phyloP scores from a whole-genome alignment of 176 grass and related monocot genomes.

The Aegilops bicornis region DNA sequence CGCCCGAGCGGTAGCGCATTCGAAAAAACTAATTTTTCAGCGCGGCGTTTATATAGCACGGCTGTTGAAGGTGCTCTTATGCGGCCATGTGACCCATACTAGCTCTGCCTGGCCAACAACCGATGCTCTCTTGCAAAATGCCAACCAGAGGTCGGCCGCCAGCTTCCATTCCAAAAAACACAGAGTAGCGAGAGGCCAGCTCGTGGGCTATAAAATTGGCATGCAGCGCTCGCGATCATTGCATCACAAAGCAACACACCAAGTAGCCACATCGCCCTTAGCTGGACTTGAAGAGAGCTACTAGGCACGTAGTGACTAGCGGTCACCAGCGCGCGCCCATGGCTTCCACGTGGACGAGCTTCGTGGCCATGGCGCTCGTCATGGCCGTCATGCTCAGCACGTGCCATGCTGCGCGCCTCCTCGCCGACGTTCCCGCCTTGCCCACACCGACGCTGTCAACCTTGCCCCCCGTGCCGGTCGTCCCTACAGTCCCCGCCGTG shows the following conservation, averaged over 20 bases:
- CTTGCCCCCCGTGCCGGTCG: background rate
- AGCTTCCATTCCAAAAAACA: background rate
- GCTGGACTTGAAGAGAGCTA: background rate
- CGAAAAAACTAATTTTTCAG: too few species aligned
- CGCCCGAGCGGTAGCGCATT: too few species aligned
- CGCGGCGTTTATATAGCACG: too few species aligned
- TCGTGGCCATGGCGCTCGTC: constrained; percentile 19
- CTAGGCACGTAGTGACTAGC: background rate
- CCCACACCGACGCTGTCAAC: background rate
- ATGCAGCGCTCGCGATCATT: background rate
- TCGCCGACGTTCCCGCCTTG: constrained; percentile 2
- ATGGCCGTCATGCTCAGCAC: background rate
- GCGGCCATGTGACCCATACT: constrained; percentile 1
- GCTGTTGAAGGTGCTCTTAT: too few species aligned
- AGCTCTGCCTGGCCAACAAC: constrained; percentile 14
- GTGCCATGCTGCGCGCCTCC: constrained; percentile 37
- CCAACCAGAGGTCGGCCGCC: background rate
- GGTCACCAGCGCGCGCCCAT: background rate
- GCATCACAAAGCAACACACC: background rate
- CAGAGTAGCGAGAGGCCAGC: background rate
- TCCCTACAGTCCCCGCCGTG: background rate
- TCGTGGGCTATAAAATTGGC: constrained; percentile 28
- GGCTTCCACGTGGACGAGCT: constrained; percentile 23
- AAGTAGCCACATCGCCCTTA: background rate
- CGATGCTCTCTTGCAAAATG: background rate